Percentiles rank a stretch among this genome's conserved stretches.
Evolutionary conservation across 176 grass and related monocot genomes (phyloP).

Genomic region (Phyllostachys edulis): DNA sequence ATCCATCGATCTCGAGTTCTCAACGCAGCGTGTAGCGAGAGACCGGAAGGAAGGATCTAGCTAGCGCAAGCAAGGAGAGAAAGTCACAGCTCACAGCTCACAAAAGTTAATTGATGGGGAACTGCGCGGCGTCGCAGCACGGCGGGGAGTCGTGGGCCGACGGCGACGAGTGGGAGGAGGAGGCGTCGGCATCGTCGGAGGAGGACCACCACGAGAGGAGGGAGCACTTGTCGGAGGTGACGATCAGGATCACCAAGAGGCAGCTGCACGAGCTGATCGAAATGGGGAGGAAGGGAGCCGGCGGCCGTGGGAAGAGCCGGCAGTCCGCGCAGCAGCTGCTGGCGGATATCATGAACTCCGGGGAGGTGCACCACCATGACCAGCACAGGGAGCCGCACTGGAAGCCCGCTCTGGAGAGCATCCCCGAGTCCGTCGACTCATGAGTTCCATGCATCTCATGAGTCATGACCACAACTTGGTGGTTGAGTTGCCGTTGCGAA

Average conservation of each 20-base stretch:
- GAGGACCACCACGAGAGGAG: not conserved
- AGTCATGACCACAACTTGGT: not conserved
- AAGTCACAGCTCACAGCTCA: too few species aligned
- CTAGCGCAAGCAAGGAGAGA: not conserved
- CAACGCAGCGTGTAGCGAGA: not conserved
- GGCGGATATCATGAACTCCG: constrained; percentile 62
- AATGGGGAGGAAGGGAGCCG: constrained; percentile 17
- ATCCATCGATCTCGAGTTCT: not conserved
- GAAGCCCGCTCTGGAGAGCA: constrained; percentile 65
- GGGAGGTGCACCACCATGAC: constrained; percentile 45
- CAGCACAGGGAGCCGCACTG: constrained; percentile 41
- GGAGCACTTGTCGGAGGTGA: constrained; percentile 43
- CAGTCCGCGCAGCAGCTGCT: constrained; percentile 43
- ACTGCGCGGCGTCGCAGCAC: constrained; percentile 43
- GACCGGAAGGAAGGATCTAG: not conserved
- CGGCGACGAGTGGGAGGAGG: constrained; percentile 53
- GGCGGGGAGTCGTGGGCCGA: constrained; percentile 47
- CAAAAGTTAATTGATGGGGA: constrained; percentile 35
- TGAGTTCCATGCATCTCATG: not conserved
- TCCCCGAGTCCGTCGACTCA: constrained; percentile 53
- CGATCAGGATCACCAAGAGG: constrained; percentile 65
- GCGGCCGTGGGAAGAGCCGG: not conserved
- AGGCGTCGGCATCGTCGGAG: not conserved
- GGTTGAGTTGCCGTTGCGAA: not conserved
- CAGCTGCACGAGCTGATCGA: constrained; percentile 62